Evolutionary conservation across 768 basidiomycete species (phyloP).

Genomic region (Aureoboletus auriporus): DNA sequence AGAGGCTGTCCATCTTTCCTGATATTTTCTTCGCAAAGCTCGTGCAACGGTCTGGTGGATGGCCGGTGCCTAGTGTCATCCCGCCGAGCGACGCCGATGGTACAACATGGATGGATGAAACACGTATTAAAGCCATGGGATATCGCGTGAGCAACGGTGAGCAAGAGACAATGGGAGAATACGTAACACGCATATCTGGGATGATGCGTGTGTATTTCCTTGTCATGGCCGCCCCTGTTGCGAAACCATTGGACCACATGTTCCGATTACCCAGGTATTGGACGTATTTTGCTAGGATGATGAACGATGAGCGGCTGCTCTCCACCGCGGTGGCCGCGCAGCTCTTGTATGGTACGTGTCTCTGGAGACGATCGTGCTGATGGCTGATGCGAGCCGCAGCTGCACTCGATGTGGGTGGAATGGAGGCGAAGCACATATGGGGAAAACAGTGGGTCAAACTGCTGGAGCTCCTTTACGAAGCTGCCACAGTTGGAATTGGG

Average conservation of each 20-base stretch:
- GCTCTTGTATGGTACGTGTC: constrained; percentile 55
- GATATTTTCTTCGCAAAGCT: constrained; percentile 81
- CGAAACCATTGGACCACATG: constrained; percentile 37
- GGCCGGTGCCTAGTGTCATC: constrained; percentile 71
- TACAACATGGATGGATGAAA: constrained; percentile 39
- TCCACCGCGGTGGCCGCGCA: constrained; percentile 59
- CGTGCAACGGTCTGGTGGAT: constrained; percentile 84
- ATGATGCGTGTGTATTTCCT: constrained; percentile 86
- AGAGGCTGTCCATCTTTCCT: constrained; percentile 53
- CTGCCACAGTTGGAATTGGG: constrained; percentile 52
- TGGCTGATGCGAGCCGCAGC: constrained; percentile 38
- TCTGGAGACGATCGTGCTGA: neutral
- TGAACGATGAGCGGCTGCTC: constrained; percentile 48
- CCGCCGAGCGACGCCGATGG: constrained; percentile 50
- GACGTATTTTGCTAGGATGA: constrained; percentile 67
- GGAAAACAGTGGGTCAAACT: constrained; percentile 80
- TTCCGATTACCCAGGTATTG: constrained; percentile 66
- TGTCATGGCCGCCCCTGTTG: constrained; percentile 45
- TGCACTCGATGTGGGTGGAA: constrained; percentile 68
- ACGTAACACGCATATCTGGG: constrained; percentile 65
- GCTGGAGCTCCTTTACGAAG: constrained; percentile 60
- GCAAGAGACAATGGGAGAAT: constrained; percentile 58
- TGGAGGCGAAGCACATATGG: constrained; percentile 58
- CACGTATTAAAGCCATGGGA: constrained; percentile 52
- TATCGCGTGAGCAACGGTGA: constrained; percentile 41